phyloP scores from a whole-genome alignment of 176 grass and related monocot species.

The Alopecurus myosuroides region DNA sequence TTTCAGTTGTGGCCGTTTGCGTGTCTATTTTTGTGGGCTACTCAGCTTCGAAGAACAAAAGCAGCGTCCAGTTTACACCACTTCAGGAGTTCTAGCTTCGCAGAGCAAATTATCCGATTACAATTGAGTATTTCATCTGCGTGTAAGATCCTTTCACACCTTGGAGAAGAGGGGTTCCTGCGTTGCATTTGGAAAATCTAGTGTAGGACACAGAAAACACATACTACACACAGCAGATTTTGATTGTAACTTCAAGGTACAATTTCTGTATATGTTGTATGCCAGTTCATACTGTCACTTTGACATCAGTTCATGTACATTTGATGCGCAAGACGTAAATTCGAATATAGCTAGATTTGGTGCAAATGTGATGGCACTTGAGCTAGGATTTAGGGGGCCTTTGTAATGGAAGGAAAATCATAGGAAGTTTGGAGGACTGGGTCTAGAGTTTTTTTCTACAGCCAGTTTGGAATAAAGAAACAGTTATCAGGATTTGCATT shows the following conservation, averaged over 20 bases:
- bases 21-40: conserved; percentile 72
- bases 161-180: not conserved
- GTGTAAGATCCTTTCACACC: not conserved
- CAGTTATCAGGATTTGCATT: not conserved
- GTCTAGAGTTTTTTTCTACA: not conserved
- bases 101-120: conserved; percentile 4
- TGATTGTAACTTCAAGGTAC: conserved; percentile 2
- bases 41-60: conserved; percentile 68
- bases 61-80: conserved; percentile 55
- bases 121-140: not conserved
- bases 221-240: not conserved
- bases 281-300: not conserved
- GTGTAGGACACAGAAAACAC: conserved; percentile 11
- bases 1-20: conserved; percentile 78
- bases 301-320: not conserved
- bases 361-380: not conserved
- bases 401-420: not conserved
- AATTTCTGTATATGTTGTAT: conserved; percentile 29
- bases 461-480: not conserved
- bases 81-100: conserved; percentile 45
- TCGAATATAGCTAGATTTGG: not conserved
- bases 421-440: not conserved
- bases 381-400: not conserved
- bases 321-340: not conserved
- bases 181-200: not conserved